A percentile compares a stretch with the other conserved stretches of the same genome.
These are phyloP conservation scores for Falciphora oryzae DNA, from an alignment of 2,329 filamentous ascomycete genomes.

Conservation along the genomic window DNA sequence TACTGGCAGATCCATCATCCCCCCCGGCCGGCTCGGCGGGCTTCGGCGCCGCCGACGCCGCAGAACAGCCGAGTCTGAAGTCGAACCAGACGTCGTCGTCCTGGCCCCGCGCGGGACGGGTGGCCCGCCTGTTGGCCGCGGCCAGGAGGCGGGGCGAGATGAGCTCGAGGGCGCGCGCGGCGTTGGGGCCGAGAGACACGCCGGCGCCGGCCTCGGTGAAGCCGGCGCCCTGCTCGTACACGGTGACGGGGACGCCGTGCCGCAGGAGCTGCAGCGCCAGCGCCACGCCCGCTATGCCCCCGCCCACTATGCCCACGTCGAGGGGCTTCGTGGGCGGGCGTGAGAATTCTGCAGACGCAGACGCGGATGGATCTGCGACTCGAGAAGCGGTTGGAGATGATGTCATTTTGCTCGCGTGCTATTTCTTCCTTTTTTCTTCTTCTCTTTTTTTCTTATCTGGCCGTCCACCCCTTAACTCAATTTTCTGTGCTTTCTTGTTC, in stretches of 20 bases:
- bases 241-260: slow-evolving; percentile 24
- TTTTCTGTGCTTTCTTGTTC: too few species aligned
- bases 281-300: slow-evolving; percentile 33
- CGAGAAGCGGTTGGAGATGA: background rate
- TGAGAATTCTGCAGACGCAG: background rate
- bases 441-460: too few species aligned
- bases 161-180: slow-evolving; percentile 25
- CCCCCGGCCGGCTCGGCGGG: background rate
- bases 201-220: slow-evolving; percentile 33
- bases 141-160: background rate
- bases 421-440: too few species aligned
- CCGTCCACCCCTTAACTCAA: too few species aligned
- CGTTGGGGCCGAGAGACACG: slow-evolving; percentile 30
- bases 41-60: slow-evolving; percentile 13
- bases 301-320: slow-evolving; percentile 33
- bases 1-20: background rate
- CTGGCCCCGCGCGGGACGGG: slow-evolving; percentile 5
- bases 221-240: slow-evolving; percentile 29
- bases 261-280: slow-evolving; percentile 27
- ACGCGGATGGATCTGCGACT: background rate
- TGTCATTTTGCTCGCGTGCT: background rate
- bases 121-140: background rate
- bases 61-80: slow-evolving; percentile 12
- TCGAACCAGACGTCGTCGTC: slow-evolving; percentile 22
- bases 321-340: slow-evolving; percentile 15